Evolutionary conservation across 176 grass and related monocot species (phyloP).

Genomic region (Chloris gayana): DNA sequence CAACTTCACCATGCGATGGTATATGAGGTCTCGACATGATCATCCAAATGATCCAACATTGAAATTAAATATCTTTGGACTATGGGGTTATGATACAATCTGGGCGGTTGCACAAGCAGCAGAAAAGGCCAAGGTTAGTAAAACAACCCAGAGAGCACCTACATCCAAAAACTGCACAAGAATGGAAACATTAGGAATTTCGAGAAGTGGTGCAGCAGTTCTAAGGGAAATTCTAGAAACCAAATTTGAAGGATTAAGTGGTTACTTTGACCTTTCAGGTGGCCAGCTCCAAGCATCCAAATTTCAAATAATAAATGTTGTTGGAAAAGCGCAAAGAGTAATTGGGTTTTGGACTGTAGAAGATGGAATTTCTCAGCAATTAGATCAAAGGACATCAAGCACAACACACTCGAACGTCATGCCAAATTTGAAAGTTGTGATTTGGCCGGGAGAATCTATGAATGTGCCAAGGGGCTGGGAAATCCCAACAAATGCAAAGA

Average conservation of each 20-base stretch:
- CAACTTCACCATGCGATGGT: slow-evolving; percentile 57
- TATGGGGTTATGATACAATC: slow-evolving; percentile 59
- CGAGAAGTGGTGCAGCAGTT: slow-evolving; percentile 43
- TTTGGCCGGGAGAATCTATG: slow-evolving; percentile 41
- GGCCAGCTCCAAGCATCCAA: slow-evolving; percentile 41
- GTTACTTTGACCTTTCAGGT: slow-evolving; percentile 50
- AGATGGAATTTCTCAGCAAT: slow-evolving; percentile 23
- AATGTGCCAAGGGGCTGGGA: slow-evolving; percentile 42
- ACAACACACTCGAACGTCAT: no score
- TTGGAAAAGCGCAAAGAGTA: slow-evolving; percentile 6
- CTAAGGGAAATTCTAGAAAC: slow-evolving; percentile 42
- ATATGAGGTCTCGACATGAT: slow-evolving; percentile 30
- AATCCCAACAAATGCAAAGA: slow-evolving; percentile 19
- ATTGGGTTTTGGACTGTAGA: slow-evolving; percentile 49
- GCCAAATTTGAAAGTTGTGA: slow-evolving; percentile 12
- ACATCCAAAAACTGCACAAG: slow-evolving; percentile 19
- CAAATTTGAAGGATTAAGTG: slow-evolving; percentile 59
- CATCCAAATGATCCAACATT: slow-evolving; percentile 35
- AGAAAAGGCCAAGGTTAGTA: slow-evolving; percentile 31
- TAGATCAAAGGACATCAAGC: no score
- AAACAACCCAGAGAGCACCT: slow-evolving; percentile 30
- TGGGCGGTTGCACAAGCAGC: slow-evolving; percentile 63
- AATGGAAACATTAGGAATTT: slow-evolving; percentile 27
- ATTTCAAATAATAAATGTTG: slow-evolving; percentile 64
- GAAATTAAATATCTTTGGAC: slow-evolving; percentile 25